Percentiles rank a stretch among this genome's conserved stretches.
Conservation (phyloP, 768 basidiomycete species). For the Boletellus emodensis region DNA sequence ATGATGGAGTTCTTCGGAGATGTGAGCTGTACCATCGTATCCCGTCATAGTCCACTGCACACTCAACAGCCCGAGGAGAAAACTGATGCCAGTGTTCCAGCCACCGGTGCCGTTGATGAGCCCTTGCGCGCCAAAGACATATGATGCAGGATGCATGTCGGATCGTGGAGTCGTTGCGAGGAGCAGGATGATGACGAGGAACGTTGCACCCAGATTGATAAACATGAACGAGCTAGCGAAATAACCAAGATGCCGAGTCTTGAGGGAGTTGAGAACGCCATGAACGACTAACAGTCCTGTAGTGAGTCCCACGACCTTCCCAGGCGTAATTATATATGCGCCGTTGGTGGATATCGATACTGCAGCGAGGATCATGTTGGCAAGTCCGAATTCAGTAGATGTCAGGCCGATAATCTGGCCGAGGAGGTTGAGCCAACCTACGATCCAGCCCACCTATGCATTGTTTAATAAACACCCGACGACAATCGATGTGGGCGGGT, state of each 20-base stretch:
- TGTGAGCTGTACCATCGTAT: slow-evolving; percentile 24
- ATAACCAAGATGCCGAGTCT: slow-evolving; percentile 33
- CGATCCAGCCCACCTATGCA: slow-evolving; percentile 23
- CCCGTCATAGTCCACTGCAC: slow-evolving; percentile 45
- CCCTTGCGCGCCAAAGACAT: slow-evolving; percentile 48
- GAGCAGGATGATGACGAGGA: slow-evolving; percentile 42
- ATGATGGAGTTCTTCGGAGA: slow-evolving; percentile 46
- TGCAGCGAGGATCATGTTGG: slow-evolving; percentile 29
- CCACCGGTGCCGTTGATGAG: slow-evolving; percentile 43
- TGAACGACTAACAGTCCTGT: slow-evolving; percentile 38
- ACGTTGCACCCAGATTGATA: slow-evolving; percentile 40
- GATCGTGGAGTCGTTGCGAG: slow-evolving; percentile 39
- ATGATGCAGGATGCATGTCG: slow-evolving; percentile 54
- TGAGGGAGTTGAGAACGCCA: slow-evolving; percentile 43
- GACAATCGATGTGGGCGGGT: neutral
- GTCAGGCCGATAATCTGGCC: slow-evolving; percentile 26
- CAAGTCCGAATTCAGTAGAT: slow-evolving; percentile 37
- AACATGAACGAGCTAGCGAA: slow-evolving; percentile 39
- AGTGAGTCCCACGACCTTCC: slow-evolving; percentile 40
- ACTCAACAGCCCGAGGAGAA: slow-evolving; percentile 44
- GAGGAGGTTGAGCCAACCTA: slow-evolving; percentile 31
- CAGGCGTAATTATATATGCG: slow-evolving; percentile 32
- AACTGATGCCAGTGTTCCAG: slow-evolving; percentile 17
- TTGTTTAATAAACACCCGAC: neutral
- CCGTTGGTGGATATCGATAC: slow-evolving; percentile 25